Evolutionary conservation across 306 rosid species (phyloP).

Genomic region (Luffa acutangula): DNA sequence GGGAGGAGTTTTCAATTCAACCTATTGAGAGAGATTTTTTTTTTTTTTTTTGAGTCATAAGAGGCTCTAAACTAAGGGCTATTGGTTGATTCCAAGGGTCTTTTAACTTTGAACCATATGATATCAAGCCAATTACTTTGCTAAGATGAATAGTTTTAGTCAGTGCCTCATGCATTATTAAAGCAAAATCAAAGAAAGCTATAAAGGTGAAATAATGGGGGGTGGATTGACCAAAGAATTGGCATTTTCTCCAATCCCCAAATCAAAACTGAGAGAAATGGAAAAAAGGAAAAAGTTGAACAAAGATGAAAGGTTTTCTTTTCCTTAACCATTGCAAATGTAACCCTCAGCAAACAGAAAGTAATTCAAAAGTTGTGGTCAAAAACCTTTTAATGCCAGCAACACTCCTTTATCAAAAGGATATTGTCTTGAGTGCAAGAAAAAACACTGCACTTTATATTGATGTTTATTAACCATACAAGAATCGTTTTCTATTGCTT

Average conservation of each 20-base stretch:
- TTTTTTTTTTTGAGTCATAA: neutral
- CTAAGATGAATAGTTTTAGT: neutral
- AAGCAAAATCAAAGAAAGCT: slow-evolving; percentile 9
- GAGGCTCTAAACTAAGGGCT: neutral
- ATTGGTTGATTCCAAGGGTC: neutral
- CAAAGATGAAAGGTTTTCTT: neutral
- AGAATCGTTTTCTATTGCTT: neutral
- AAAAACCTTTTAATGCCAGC: slow-evolving; percentile 2
- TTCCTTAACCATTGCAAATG: slow-evolving; percentile 5
- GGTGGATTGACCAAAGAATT: slow-evolving; percentile 6
- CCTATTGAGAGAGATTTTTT: neutral
- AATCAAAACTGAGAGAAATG: neutral
- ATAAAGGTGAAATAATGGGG: slow-evolving; percentile 1
- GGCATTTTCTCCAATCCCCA: slow-evolving; percentile 3
- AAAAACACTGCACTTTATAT: slow-evolving; percentile 7
- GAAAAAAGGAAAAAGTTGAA: neutral
- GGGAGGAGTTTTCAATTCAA: neutral
- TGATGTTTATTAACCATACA: slow-evolving; percentile 3
- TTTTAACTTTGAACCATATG: neutral
- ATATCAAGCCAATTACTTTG: neutral
- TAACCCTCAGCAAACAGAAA: slow-evolving; percentile 6
- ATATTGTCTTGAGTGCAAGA: slow-evolving; percentile 4
- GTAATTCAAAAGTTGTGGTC: slow-evolving; percentile 11
- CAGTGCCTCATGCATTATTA: slow-evolving; percentile 9
- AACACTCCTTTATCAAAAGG: slow-evolving; percentile 6